Evolutionary conservation across 495 filamentous ascomycete species (phyloP).

Genomic region (Daldinia childiae): DNA sequence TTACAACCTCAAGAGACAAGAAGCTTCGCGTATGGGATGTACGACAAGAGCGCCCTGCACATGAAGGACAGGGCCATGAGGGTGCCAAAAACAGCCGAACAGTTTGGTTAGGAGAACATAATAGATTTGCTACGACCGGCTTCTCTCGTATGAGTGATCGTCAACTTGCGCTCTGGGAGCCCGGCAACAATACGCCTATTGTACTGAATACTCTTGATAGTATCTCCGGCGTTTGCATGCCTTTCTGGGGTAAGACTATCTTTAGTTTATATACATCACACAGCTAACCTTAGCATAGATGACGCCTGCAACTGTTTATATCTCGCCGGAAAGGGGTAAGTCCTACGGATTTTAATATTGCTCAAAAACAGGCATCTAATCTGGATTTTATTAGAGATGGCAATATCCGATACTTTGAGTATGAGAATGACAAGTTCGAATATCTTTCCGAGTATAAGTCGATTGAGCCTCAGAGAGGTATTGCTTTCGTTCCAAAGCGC

Average conservation of each 20-base stretch:
- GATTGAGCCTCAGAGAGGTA: constrained; percentile 87
- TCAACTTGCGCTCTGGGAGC: constrained; percentile 95
- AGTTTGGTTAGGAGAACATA: constrained; percentile 96
- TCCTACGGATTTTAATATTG: background rate
- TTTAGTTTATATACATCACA: background rate
- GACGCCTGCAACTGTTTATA: constrained; percentile 93
- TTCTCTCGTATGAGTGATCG: constrained; percentile 99
- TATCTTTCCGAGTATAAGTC: constrained; percentile 97
- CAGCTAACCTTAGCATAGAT: constrained; percentile 59
- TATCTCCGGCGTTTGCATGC: constrained; percentile 98
- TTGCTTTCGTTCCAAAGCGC: constrained; percentile 94
- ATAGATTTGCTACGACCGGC: constrained; percentile 92
- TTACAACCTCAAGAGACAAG: constrained; percentile 97
- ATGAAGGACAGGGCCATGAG: constrained; percentile 84
- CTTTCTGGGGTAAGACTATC: constrained; percentile 81
- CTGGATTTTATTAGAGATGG: constrained; percentile 71
- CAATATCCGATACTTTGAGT: constrained; percentile 98
- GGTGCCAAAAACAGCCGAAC: constrained; percentile 97
- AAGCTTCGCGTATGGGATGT: constrained; percentile 98
- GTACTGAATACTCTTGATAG: constrained; percentile 87
- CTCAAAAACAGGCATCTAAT: constrained; percentile 20
- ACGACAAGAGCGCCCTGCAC: constrained; percentile 85
- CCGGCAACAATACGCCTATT: constrained; percentile 83
- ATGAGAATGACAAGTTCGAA: constrained; percentile 97
- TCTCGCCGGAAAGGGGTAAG: constrained; percentile 94